These are phyloP conservation scores for Verticillium zaregamsianum DNA, from an alignment of 2,329 filamentous ascomycete species.

Conservation along the genomic window DNA sequence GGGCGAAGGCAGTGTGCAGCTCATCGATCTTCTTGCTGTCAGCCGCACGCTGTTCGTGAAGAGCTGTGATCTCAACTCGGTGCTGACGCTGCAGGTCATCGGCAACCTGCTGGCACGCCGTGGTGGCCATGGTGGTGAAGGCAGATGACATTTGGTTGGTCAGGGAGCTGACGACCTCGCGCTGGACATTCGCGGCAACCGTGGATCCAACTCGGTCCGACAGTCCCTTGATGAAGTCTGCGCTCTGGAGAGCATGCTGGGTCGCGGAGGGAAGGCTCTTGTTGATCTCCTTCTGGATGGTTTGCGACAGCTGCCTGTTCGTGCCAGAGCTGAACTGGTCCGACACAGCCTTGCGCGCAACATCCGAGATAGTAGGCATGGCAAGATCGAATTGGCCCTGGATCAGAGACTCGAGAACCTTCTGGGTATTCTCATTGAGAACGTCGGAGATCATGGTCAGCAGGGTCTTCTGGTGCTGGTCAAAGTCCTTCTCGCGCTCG, in stretches of 20 bases:
- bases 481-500: slow-evolving; percentile 46
- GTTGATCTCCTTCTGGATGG: slow-evolving; percentile 70
- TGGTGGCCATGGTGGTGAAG: slow-evolving; percentile 59
- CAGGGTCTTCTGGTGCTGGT: slow-evolving; percentile 48
- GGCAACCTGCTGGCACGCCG: slow-evolving; percentile 64
- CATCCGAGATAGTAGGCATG: slow-evolving; percentile 67
- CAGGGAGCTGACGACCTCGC: slow-evolving; percentile 59
- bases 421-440: slow-evolving; percentile 60
- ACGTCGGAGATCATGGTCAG: slow-evolving; percentile 56
- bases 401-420: slow-evolving; percentile 73
- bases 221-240: slow-evolving; percentile 68
- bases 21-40: slow-evolving; percentile 67
- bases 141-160: slow-evolving; percentile 62
- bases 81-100: slow-evolving; percentile 64
- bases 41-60: slow-evolving; percentile 45
- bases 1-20: slow-evolving; percentile 62
- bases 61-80: slow-evolving; percentile 43
- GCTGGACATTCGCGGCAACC: slow-evolving; percentile 65
- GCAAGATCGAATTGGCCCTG: slow-evolving; percentile 69
- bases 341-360: slow-evolving; percentile 64
- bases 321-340: slow-evolving; percentile 68
- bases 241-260: slow-evolving; percentile 65
- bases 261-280: slow-evolving; percentile 64
- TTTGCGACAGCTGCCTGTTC: slow-evolving; percentile 59
- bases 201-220: slow-evolving; percentile 67